Base-by-base conservation (phyloP, 2,329 filamentous ascomycete genomes). In the Fusarium luffae region DNA sequence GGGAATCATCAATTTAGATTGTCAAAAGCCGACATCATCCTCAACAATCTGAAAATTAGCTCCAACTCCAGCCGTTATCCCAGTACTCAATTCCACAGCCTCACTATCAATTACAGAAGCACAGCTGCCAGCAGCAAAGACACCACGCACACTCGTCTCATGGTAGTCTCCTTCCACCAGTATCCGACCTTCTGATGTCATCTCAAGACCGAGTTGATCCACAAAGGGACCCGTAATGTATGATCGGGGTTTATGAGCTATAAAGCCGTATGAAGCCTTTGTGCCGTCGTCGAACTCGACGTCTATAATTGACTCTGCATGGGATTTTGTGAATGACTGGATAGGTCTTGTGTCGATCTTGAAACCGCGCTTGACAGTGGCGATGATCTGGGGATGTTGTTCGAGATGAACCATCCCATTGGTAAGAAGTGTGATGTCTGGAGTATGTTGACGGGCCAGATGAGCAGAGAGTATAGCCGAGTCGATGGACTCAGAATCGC, bases 1-100 rank as follows among this genome's bases (percentile, higher is more conserved):
- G 5, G 5, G n/a, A 12, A n/a, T 11, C 16, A 13, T 30, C 16
- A 12, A 3, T 6, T 2, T 10, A 11, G n/a, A 4, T 1, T 18
- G 18, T 16, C 7, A 6, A 6, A 18, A 12, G 3, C 8, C 5
- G 12, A 32, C 37, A 57, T 64, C 50, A 32, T 64, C 59, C 5
- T 64, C 50, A 12, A 19, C 59, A 23, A 64, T 64, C 18, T 58
- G 59, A 2, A 64, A 7, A 18, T 49, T 64, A 3, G 37, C 43
- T 3, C 59, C 59, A 9, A 64, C 18, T 5, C 61, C 54, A 14
- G 21, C 54, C 4, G 13, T 2, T 11, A 25, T 14, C 4, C 61
- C 47, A 5, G 14, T 11, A 8, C 10, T 34, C 0, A 32, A 32
- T 3, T 18, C 30, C 4, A n/a, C 7, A 2, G 6, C 12, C 9